Evolutionary conservation across 2,329 filamentous ascomycete genomes (phyloP).

Genomic region (Botrytis sinoallii): DNA sequence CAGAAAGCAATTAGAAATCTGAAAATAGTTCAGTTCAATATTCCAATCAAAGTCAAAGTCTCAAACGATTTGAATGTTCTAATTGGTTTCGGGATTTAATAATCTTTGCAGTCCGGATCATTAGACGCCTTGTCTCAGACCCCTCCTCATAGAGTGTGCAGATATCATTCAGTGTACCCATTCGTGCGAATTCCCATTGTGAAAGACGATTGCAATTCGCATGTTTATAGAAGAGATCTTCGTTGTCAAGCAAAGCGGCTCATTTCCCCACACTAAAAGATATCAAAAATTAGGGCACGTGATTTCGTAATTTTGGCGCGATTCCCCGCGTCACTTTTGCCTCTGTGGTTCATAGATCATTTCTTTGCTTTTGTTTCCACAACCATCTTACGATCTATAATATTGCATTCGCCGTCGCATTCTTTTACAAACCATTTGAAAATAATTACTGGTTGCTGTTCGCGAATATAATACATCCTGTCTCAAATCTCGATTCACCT

Average conservation of each 20-base stretch:
- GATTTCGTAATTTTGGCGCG: conserved; percentile 1
- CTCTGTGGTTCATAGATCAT: background rate
- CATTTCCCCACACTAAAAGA: background rate
- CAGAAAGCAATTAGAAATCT: no score
- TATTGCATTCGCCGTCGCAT: background rate
- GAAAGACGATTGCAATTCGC: background rate
- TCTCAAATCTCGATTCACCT: background rate
- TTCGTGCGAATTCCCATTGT: background rate
- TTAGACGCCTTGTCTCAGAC: no score
- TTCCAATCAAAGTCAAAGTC: no score
- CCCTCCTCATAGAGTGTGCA: no score
- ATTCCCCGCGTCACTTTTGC: conserved; percentile 12
- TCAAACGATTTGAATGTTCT: no score
- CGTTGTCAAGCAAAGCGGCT: background rate
- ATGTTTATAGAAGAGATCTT: background rate
- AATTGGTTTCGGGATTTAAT: no score
- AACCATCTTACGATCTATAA: background rate
- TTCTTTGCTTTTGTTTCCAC: background rate
- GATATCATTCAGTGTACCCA: background rate
- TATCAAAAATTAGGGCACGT: background rate
- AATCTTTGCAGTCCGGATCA: no score
- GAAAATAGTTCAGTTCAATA: no score
- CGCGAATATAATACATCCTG: background rate
- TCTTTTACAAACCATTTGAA: background rate
- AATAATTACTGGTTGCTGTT: background rate